phyloP scores from a whole-genome alignment of 2,329 filamentous ascomycete genomes.

The Nothophaeocryptopus gaeumannii region DNA sequence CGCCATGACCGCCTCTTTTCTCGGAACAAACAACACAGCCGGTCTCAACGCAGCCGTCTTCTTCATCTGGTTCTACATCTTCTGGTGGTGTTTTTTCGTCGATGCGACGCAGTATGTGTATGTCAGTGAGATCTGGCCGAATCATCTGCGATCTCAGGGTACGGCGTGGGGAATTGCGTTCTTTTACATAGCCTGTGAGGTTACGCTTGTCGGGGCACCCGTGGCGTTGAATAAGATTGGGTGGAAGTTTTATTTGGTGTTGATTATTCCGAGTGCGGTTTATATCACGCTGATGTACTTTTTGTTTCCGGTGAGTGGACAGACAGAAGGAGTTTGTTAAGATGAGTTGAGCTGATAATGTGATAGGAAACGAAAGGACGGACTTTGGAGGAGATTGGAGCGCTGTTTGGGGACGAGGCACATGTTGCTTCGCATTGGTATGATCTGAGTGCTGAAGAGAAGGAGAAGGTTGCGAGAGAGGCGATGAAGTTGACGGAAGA shows the following conservation, averaged over 20 bases:
- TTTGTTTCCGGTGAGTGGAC: conserved; percentile 12
- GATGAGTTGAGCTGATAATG: not conserved
- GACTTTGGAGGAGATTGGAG: conserved; percentile 44
- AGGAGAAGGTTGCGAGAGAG: conserved; percentile 20
- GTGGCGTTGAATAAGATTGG: conserved; percentile 39
- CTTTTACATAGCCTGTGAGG: conserved; percentile 38
- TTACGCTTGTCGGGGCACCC: conserved; percentile 37
- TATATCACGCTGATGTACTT: conserved; percentile 26
- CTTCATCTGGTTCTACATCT: conserved; percentile 44
- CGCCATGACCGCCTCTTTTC: conserved; percentile 39
- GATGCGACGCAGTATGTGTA: conserved; percentile 47
- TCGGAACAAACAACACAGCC: conserved; percentile 33
- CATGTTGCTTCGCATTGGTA: conserved; percentile 27
- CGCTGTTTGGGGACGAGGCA: conserved; percentile 31
- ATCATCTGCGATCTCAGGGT: conserved; percentile 39
- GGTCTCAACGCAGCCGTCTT: conserved; percentile 43
- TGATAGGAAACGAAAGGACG: conserved; percentile 16
- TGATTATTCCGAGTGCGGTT: conserved; percentile 34
- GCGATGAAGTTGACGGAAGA: conserved; percentile 10
- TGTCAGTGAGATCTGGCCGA: conserved; percentile 47
- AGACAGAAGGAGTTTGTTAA: too few species aligned
- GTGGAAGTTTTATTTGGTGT: conserved; percentile 48
- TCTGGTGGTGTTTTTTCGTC: conserved; percentile 45
- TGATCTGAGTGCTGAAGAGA: conserved; percentile 23
- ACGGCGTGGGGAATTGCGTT: conserved; percentile 38